Conservation (phyloP, 306 rosid species). For the Cicer cuneatum region DNA sequence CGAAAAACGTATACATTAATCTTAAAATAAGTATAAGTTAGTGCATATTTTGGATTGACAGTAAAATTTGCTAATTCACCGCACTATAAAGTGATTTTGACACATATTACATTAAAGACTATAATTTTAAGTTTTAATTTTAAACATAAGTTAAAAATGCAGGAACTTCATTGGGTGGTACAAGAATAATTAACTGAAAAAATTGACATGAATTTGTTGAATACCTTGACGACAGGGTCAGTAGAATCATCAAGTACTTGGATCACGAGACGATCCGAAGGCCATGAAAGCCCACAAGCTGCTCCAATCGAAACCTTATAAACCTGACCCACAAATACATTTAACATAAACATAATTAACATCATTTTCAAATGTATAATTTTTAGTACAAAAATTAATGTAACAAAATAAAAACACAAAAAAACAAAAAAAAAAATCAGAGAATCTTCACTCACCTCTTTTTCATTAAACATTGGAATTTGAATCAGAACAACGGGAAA, state of each 20-base stretch:
- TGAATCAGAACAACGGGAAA: conserved; percentile 90
- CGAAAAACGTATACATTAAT: too few species aligned
- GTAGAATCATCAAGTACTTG: conserved; percentile 98
- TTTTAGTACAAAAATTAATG: not conserved
- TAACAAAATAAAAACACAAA: not conserved
- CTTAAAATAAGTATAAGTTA: too few species aligned
- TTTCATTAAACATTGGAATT: conserved; percentile 98
- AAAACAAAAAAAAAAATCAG: not conserved
- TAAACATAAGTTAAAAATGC: not conserved
- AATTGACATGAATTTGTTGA: not conserved
- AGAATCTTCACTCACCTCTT: conserved; percentile 67
- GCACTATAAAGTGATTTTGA: too few species aligned
- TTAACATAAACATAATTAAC: too few species aligned
- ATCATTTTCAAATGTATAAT: too few species aligned
- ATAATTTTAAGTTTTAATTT: too few species aligned
- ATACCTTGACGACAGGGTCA: conserved; percentile 85
- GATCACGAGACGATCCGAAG: conserved; percentile 93
- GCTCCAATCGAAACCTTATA: conserved; percentile 98
- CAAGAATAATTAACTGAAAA: not conserved
- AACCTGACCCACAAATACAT: conserved; percentile 53
- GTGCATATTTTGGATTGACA: too few species aligned
- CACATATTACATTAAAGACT: too few species aligned
- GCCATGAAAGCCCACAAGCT: conserved; percentile 97
- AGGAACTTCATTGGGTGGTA: not conserved
- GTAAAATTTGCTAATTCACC: too few species aligned